Evolutionary conservation across 176 grass and related monocot genomes (phyloP), one percentile per base, ranked within the genome.

Genomic region (Elaeis guineensis): DNA sequence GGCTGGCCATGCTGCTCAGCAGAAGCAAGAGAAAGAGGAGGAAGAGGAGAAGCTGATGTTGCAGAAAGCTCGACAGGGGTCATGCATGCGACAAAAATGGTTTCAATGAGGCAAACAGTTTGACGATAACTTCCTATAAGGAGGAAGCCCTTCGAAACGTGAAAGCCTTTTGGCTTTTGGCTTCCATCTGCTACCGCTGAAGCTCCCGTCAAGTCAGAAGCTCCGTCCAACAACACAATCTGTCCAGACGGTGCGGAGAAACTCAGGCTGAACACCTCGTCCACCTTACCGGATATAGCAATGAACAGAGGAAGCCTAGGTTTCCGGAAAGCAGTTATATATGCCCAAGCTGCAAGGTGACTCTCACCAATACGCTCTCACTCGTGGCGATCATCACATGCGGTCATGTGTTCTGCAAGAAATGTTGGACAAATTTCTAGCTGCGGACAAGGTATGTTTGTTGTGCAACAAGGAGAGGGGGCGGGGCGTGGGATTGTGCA

Each of bases 81-180:
- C 51, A 18, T 53, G 51, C n/a, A 17, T 5, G 4, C 1, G n/a
- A 53, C 51, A 53, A 53, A 18, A 53, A 53, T 53, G 51, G 51
- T 16, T 53, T 53, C 51, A 14, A 53, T 53, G 51, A 0, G 51
- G 17, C 51, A 18, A 18, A 53, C n/a, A 53, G 51, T 53, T 16
- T 18, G 51, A 53, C 3, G n/a, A 17, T 53, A 53, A 53, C 51
- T 53, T 53, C 51, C 15, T 18, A 53, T n/a, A 17, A 53, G 5
- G 51, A 53, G 51, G 51, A 26, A 26, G 25, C 25, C 87, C 76
- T 98, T 7, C 93, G 93, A 59, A 86, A 73, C 63, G 92, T 98
- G 93, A 98, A 92, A 69, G 93, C 93, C 14, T 92, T 92, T 51
- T 92, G 93, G n/a, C 14, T 92, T 92, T 51, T 92, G 93, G 93